Percentiles rank a stretch among this genome's conserved stretches.
Evolutionary conservation across 2,329 filamentous ascomycete genomes (phyloP).

Genomic region (Exophiala xenobiotica): DNA sequence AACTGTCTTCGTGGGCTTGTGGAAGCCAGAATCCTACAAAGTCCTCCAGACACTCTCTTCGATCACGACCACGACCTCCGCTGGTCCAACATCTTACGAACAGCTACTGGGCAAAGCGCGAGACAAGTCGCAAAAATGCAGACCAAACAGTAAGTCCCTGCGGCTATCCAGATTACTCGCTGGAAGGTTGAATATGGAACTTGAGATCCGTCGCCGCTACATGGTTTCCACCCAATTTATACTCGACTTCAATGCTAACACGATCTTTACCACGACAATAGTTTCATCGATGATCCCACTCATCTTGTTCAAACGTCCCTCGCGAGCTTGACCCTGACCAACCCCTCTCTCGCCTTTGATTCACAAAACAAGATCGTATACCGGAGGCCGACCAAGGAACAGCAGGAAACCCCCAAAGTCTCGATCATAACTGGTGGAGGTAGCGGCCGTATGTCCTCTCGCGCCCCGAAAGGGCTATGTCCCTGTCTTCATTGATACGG

Average conservation of each 20-base stretch:
- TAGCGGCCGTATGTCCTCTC: no score
- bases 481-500: no score
- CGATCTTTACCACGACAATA: not conserved
- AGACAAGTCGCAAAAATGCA: not conserved
- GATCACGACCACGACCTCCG: not conserved
- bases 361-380: constrained; percentile 80
- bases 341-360: constrained; percentile 80
- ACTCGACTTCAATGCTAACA: constrained; percentile 2
- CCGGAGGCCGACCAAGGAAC: constrained; percentile 56
- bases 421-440: constrained; percentile 86
- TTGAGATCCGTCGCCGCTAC: no score
- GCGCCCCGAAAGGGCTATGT: no score
- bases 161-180: no score
- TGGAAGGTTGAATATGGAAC: no score
- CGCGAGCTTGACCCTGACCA: constrained; percentile 73
- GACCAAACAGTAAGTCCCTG: constrained; percentile 1
- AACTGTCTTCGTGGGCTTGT: no score
- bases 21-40: no score
- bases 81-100: not conserved
- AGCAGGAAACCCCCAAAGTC: constrained; percentile 59
- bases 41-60: no score
- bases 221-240: no score
- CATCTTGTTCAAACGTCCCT: constrained; percentile 77
- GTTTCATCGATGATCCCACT: constrained; percentile 39
- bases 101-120: not conserved